Base-by-base conservation (phyloP, 1,284 basidiomycete genomes). In the Entoloma clypeatum region DNA sequence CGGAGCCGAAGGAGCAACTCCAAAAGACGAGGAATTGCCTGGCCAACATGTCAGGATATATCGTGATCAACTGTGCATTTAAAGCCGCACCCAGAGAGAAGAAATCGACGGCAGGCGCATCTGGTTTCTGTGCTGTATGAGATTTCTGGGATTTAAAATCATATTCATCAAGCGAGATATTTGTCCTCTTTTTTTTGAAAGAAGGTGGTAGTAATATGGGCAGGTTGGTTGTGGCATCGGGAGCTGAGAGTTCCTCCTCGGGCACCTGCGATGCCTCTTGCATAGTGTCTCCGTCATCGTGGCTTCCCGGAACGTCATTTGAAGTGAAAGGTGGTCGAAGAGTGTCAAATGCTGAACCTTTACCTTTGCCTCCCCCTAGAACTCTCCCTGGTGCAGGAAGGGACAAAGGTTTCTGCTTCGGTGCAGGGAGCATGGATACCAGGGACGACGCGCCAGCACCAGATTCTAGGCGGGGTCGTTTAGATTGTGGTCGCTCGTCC, bases 341-440 rank as follows among this genome's bases (percentile, higher is more conserved):
- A 1, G 68, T 57, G 47, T 69, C 73, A 58, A 86, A 85, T 11
- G 76, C 70, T 4, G 86, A 57, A 2, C 80, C 77, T 11, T 73
- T 74, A 0, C 77, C 74, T 24, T 66, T 62, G 7, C 83, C 81
- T 6, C 73, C 75, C 4, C 86, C 86, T 4, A 89, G 69, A 7
- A 85, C 73, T 27, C 78, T 68, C 48, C 78, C 69, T 11, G 72
- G 62, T 14, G 64, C 56, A 6, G 68, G 58, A n/a, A 57, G 51
- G 2, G 65, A 55, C 8, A 72, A 65, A n/a, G 61, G 67, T 40
- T 70, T 75, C 50, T 75, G 72, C 61, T 82, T 87, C 3, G 86
- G 86, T 0, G 79, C 75, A 34, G 87, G 87, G 6, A 90, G 69
- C 79, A 88, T 86, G 2, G 74, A 73, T 18, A 89, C 56, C 33